Evolutionary conservation across 164 flowering plant genomes (phyloP).

Genomic region (grape (Vitis vinifera)): ASM3070453v1 NC_081809.1:3165001-3165500

Average conservation of each 20-base stretch:
- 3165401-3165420: constrained; percentile 62
- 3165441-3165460: constrained; percentile 35
- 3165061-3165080: constrained; percentile 22
- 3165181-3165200: too few species aligned
- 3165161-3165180: too few species aligned
- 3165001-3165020: constrained; percentile 25
- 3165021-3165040: constrained; percentile 26
- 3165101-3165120: neutral
- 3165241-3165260: too few species aligned
- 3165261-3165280: neutral
- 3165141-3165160: too few species aligned
- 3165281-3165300: constrained; percentile 67
- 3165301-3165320: constrained; percentile 44
- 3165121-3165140: too few species aligned
- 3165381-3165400: constrained; percentile 70
- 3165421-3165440: constrained; percentile 67
- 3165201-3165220: too few species aligned
- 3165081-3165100: constrained; percentile 25
- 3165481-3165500: too few species aligned
- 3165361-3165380: constrained; percentile 54
- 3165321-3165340: constrained; percentile 56
- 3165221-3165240: too few species aligned
- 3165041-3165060: constrained; percentile 35
- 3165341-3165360: constrained; percentile 41
- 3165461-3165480: too few species aligned